These are phyloP conservation scores for Santalum album DNA, from an alignment of 164 flowering plant species.

Conservation along the genomic window DNA sequence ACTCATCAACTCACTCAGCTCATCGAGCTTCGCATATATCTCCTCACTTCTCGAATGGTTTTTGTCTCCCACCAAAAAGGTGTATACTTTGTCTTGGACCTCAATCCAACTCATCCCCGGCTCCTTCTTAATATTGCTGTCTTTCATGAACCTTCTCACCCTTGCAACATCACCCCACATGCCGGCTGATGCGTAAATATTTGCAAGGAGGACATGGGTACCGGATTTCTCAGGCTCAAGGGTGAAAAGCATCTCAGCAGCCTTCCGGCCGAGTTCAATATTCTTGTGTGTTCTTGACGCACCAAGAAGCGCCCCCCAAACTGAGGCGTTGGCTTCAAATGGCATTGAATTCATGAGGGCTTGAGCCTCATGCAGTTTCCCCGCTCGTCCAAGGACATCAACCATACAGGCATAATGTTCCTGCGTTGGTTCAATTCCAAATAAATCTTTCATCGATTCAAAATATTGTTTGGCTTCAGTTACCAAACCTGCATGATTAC, in stretches of 20 bases:
- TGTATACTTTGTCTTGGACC: conserved; percentile 43
- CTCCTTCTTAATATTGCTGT: conserved; percentile 50
- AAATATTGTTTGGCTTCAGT: conserved; percentile 42
- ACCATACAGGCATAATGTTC: conserved; percentile 76
- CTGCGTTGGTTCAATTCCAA: conserved; percentile 38
- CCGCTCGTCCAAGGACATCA: conserved; percentile 61
- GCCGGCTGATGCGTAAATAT: conserved; percentile 58
- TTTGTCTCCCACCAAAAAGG: conserved; percentile 51
- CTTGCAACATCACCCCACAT: conserved; percentile 47
- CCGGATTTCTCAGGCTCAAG: conserved; percentile 57
- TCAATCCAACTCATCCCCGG: conserved; percentile 72
- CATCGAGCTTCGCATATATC: conserved; percentile 8
- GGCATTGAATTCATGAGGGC: conserved; percentile 45
- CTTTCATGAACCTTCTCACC: conserved; percentile 44
- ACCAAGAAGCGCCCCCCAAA: conserved; percentile 67
- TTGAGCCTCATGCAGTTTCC: conserved; percentile 44
- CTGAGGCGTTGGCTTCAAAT: conserved; percentile 41
- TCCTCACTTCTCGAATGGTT: conserved; percentile 34
- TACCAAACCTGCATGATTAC: conserved; percentile 59
- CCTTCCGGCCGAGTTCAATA: conserved; percentile 37
- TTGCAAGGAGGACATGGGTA: conserved; percentile 54
- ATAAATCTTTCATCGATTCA: conserved; percentile 33
- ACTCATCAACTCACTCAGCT: conserved; percentile 28
- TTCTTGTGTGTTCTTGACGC: conserved; percentile 54
- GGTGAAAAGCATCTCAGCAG: conserved; percentile 46